Base-by-base conservation (phyloP, 2,329 filamentous ascomycete species). In the Atkinsonella texensis region DNA sequence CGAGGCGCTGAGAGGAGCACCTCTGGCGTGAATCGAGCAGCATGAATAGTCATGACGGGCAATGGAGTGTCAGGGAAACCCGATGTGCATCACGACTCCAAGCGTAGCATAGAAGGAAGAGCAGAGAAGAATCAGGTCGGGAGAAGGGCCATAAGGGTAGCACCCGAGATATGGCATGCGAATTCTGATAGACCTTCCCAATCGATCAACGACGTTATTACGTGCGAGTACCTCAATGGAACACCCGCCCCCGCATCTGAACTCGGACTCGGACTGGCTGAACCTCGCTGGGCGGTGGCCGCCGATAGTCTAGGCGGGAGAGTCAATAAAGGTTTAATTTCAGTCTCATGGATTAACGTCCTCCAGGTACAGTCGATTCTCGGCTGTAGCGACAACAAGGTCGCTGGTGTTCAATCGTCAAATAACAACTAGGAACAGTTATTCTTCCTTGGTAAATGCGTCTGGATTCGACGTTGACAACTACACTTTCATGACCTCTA, bases 1-100 rank as follows among this genome's bases (percentile, higher is more conserved):
- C 87, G 81, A 33, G 87, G 85, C 15, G 85, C 85, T 57, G 83
- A 83, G 61, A 93, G 77, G 53, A 93, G 74, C 58, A 87, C 84
- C 72, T 88, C 79, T 4, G 86, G 85, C 10, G 84, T 89, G 69
- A 90, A 87, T 58, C 83, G 84, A 58, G 75, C 73, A 10, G 83
- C 83, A 57, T 76, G 75, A 63, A 87, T 76, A 8, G 84, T 87
- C 86, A 89, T 89, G 51, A 48, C 50, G 49, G 41, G 52, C 41
- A 45, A 33, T 48, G 38, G 50, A 40, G 13, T 31, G 40, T 13
- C 39, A 17, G 39, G 28, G 13, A 3, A 13, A 46, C 31, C 5
- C 13, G 17, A 43, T 41, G 10, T 15, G 48, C 40, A 44, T 35
- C 40, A 35, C 48, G 40, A 17, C 7, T 17, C 39, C 12, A 15